Conservation (phyloP, 1,284 basidiomycete genomes). For the Irpex lacteus region DNA sequence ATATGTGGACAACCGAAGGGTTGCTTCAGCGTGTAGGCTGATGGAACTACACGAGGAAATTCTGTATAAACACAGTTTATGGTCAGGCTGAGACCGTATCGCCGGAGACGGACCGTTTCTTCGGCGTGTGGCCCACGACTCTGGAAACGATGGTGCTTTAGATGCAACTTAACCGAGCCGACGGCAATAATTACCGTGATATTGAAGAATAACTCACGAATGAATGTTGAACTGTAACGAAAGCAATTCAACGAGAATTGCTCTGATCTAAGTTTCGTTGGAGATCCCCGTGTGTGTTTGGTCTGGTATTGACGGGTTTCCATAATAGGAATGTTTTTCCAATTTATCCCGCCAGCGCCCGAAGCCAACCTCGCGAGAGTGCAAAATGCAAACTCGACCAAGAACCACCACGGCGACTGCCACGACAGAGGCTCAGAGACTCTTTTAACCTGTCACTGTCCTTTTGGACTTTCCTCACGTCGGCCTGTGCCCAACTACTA, state of each 20-base stretch:
- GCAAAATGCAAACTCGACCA: not conserved
- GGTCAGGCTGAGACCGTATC: constrained; percentile 4
- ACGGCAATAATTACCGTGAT: not conserved
- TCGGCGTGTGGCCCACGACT: not conserved
- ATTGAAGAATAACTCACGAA: not conserved
- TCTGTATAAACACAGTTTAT: constrained; percentile 5
- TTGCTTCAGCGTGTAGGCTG: constrained; percentile 8
- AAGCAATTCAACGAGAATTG: not conserved
- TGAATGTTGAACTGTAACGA: not conserved
- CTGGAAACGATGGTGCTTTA: not conserved
- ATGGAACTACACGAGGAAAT: constrained; percentile 13
- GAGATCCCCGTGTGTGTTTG: not conserved
- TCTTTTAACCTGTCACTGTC: not conserved
- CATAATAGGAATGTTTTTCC: not conserved
- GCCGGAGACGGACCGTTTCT: constrained; percentile 9
- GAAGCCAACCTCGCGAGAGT: not conserved
- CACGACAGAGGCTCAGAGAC: not conserved
- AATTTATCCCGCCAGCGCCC: not conserved
- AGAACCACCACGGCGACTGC: not conserved
- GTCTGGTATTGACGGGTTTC: not conserved
- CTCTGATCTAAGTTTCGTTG: not conserved
- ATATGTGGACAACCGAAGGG: constrained; percentile 7
- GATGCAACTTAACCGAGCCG: constrained; percentile 1
- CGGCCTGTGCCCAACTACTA: not conserved
- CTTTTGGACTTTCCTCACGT: not conserved